phyloP scores from a whole-genome alignment of 148 eudicot species.

The Chenopodium album region DNA sequence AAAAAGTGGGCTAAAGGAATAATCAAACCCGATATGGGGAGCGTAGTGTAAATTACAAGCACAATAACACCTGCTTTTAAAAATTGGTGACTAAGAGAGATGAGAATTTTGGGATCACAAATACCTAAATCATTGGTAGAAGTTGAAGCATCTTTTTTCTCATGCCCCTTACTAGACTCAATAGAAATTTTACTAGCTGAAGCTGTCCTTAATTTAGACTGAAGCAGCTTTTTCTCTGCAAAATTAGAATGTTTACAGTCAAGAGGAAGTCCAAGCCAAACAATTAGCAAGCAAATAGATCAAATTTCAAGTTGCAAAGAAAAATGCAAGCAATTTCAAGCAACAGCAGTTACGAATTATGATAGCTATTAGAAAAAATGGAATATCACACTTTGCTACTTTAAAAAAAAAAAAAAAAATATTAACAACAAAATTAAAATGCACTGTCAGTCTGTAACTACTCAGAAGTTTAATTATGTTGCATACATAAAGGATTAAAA shows the following conservation, averaged over 20 bases:
- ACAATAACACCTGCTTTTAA: neutral
- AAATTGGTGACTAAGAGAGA: neutral
- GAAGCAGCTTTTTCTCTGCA: conserved; percentile 89
- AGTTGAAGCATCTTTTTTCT: conserved; percentile 63
- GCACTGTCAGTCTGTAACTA: neutral
- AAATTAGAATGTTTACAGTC: conserved; percentile 11
- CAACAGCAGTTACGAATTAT: neutral
- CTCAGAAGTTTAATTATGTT: neutral
- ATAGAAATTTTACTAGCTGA: conserved; percentile 49
- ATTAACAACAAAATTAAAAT: neutral
- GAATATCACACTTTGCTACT: neutral
- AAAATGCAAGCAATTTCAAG: neutral
- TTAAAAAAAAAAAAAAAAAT: neutral
- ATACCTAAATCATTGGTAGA: conserved; percentile 83
- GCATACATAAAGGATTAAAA: neutral
- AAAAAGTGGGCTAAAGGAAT: neutral
- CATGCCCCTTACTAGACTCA: conserved; percentile 40
- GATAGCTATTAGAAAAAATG: neutral
- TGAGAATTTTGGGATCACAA: neutral
- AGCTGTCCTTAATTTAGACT: conserved; percentile 69
- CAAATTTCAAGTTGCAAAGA: neutral
- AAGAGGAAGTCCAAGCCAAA: neutral
- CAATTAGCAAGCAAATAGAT: neutral
- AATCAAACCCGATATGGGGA: neutral
- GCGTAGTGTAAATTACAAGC: neutral